Evolutionary conservation across 2,329 filamentous ascomycete genomes (phyloP), one percentile per base, ranked within the genome.

Genomic region (Paecilomyces dactylethromorphus): DNA sequence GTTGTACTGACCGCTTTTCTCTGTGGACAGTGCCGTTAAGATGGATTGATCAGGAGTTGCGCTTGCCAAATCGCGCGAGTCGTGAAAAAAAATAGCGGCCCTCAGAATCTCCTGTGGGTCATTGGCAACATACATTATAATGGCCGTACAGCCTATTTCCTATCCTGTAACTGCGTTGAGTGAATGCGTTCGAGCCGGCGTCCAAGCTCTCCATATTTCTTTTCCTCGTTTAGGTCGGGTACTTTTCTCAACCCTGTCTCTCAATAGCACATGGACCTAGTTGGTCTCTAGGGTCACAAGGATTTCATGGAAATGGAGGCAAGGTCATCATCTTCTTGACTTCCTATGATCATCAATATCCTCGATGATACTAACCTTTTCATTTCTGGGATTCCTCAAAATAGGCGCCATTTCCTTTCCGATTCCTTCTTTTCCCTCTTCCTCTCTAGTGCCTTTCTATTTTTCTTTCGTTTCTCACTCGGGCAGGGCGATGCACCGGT

Each of bases 1-100:
- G 39, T 45, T 6, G n/a, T 4, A 15, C 39, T 45, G 15, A 45
- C 29, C n/a, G 18, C 39, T 57, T 15, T 29, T 21, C 8, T 32
- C 15, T 18, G 35, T 45, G 35, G n/a, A 45, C 21, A 62, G 59
- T 24, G 61, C 59, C 31, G 49, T 58, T 22, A 61, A 62, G 21
- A 50, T 59, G 3, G 61, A 62, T 54, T 61, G 53, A 62, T 45
- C n/a, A 45, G 39, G 39, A 39, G n/a, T 45, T 45, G 39, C 39
- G 39, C n/a, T 8, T 45, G n/a, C 18, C 3, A 45, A n/a, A 21
- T 18, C 13, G 7, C 54, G 54, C 54, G 21, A 55, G n/a, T n/a
- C 31, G 54, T 32, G 15, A 15, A 45, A 45, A 18, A 45, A 45
- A 18, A 45, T 45, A 45, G 39, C 18, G 18, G 13, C 6, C n/a